Conservation (phyloP, 768 basidiomycete genomes). For the Trametes punicea region DNA sequence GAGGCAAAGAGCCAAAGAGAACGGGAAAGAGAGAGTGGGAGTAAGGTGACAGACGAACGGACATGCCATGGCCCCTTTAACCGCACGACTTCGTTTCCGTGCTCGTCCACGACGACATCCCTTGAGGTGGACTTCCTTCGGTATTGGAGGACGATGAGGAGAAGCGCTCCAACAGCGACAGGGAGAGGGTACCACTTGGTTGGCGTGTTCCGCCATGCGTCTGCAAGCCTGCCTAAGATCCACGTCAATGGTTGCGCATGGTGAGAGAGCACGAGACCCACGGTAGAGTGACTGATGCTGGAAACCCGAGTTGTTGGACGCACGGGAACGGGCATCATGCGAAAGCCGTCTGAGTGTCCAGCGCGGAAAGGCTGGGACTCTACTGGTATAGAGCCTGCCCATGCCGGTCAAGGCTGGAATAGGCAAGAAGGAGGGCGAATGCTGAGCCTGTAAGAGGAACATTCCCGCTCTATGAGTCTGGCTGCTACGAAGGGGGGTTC, state of each 20-base stretch:
- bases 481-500: too few relatives aligned
- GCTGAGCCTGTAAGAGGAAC: too few relatives aligned
- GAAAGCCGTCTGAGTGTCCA: not conserved
- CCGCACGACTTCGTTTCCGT: slow-evolving; percentile 76
- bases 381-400: too few relatives aligned
- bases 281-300: not conserved
- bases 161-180: slow-evolving; percentile 83
- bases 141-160: slow-evolving; percentile 77
- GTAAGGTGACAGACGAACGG: slow-evolving; percentile 27
- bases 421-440: too few relatives aligned
- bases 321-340: not conserved
- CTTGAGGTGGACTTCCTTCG: slow-evolving; percentile 49
- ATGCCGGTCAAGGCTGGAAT: too few relatives aligned
- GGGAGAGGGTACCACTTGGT: slow-evolving; percentile 96
- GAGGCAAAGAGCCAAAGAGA: not conserved
- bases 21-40: too few relatives aligned
- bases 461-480: too few relatives aligned
- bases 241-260: not conserved
- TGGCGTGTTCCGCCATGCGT: slow-evolving; percentile 83
- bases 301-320: not conserved
- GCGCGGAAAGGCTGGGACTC: not conserved
- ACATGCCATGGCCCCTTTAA: slow-evolving; percentile 95
- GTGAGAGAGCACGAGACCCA: not conserved
- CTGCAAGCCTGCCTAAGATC: slow-evolving; percentile 55
- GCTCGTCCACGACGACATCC: slow-evolving; percentile 76